Evolutionary conservation across 2,329 filamentous ascomycete species (phyloP).

Genomic region (Fusarium subglutinans): DNA sequence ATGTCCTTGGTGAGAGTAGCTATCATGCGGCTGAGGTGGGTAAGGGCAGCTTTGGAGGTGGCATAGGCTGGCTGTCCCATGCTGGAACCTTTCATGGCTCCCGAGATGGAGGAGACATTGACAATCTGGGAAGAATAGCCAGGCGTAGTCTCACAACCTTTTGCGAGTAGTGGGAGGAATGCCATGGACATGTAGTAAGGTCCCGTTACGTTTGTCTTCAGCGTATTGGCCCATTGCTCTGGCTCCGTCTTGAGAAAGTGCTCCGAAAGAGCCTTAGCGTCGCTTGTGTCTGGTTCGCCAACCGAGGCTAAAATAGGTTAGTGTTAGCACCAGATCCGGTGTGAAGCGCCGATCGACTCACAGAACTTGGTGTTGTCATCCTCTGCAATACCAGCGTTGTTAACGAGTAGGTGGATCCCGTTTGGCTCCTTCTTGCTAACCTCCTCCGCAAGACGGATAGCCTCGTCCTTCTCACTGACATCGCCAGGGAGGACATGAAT

Average conservation of each 20-base stretch:
- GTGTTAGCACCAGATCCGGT: fast-evolving
- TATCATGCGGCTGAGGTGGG: conserved; percentile 9
- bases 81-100: background rate
- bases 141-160: background rate
- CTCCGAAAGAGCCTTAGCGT: background rate
- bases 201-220: background rate
- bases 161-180: background rate
- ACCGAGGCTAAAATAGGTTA: background rate
- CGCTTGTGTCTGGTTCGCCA: background rate
- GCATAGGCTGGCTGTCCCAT: background rate
- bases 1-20: conserved; percentile 10
- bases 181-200: conserved; percentile 16
- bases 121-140: background rate
- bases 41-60: background rate
- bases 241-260: conserved; percentile 2
- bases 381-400: conserved; percentile 1
- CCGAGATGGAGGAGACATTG: background rate
- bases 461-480: background rate
- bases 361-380: conserved; percentile 7
- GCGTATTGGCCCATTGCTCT: background rate
- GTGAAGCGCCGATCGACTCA: fast-evolving
- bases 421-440: background rate
- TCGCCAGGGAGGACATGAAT: conserved; percentile 1
- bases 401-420: background rate
- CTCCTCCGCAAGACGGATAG: background rate